Conservation (phyloP, 805 yeast genomes). For the Saturnispora dispora region DNA sequence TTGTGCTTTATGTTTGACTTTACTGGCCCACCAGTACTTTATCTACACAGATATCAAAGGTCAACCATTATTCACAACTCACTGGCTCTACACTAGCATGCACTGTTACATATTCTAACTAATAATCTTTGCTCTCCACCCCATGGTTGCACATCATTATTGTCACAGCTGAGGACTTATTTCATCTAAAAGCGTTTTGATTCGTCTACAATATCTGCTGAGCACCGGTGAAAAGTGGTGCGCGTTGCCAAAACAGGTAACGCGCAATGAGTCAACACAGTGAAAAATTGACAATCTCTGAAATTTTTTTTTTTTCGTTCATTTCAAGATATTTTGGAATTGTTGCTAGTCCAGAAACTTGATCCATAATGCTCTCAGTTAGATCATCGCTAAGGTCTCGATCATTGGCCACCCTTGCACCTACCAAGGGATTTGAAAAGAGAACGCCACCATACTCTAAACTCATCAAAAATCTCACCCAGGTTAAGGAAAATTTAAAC, state of each 20-base stretch:
- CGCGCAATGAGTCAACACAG: conserved; percentile 1
- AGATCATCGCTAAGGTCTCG: background rate
- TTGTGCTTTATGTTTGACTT: too few relatives aligned
- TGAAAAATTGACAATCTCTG: background rate
- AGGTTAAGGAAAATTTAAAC: conserved; percentile 26
- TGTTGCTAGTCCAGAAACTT: background rate
- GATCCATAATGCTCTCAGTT: background rate
- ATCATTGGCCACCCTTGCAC: background rate
- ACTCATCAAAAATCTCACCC: conserved; percentile 51
- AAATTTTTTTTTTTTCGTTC: background rate
- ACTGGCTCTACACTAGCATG: too few relatives aligned
- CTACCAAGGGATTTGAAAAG: conserved; percentile 54
- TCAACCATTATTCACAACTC: too few relatives aligned
- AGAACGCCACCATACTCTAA: conserved; percentile 86
- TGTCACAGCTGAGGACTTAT: too few relatives aligned
- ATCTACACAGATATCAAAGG: too few relatives aligned
- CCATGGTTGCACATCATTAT: too few relatives aligned
- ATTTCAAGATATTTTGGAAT: too few relatives aligned
- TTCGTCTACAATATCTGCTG: background rate
- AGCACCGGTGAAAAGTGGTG: background rate
- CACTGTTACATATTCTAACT: too few relatives aligned
- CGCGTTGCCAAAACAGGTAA: conserved; percentile 4
- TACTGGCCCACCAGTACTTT: too few relatives aligned
- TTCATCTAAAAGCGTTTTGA: background rate
- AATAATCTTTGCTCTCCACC: too few relatives aligned